phyloP scores from a whole-genome alignment of 164 flowering plant genomes.

The Dillenia turbinata region DNA sequence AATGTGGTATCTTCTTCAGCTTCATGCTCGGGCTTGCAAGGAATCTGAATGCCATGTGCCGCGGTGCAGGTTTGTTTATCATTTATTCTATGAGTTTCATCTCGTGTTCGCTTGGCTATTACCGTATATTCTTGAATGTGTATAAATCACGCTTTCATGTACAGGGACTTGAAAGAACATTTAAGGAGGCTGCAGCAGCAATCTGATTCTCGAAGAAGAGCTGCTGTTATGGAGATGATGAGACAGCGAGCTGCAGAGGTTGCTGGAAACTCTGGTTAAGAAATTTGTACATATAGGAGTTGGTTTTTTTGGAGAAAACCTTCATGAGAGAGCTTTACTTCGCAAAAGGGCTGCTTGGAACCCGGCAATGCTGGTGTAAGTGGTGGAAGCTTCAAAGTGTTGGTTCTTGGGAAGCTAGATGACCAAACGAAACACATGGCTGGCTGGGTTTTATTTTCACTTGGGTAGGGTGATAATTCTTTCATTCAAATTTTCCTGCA shows the following conservation, averaged over 20 bases:
- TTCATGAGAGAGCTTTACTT: conserved; percentile 9
- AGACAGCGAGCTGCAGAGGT: conserved; percentile 98
- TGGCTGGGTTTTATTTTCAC: background rate
- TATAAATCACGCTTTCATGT: background rate
- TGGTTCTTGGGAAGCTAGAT: background rate
- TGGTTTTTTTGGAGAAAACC: conserved; percentile 12
- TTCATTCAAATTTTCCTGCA: no score
- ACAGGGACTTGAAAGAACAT: conserved; percentile 92
- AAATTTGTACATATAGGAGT: conserved; percentile 25
- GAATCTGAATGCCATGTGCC: conserved; percentile 92
- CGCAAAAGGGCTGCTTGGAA: conserved; percentile 9
- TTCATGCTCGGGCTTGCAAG: conserved; percentile 98
- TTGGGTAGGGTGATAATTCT: no score
- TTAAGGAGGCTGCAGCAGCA: conserved; percentile 88
- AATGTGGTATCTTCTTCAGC: conserved; percentile 98
- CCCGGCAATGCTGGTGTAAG: background rate
- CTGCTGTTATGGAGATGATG: conserved; percentile 99
- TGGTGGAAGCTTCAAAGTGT: no score
- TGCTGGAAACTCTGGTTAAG: conserved; percentile 60
- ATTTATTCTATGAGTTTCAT: background rate
- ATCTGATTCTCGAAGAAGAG: conserved; percentile 89
- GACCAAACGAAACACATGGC: background rate
- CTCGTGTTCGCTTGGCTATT: background rate
- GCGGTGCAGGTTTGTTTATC: conserved; percentile 73
- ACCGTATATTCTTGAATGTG: background rate